A percentile compares a stretch with the other conserved stretches of the same genome.
These are phyloP conservation scores for Leccinum boreale DNA, from an alignment of 768 basidiomycete species.

Conservation along the genomic window DNA sequence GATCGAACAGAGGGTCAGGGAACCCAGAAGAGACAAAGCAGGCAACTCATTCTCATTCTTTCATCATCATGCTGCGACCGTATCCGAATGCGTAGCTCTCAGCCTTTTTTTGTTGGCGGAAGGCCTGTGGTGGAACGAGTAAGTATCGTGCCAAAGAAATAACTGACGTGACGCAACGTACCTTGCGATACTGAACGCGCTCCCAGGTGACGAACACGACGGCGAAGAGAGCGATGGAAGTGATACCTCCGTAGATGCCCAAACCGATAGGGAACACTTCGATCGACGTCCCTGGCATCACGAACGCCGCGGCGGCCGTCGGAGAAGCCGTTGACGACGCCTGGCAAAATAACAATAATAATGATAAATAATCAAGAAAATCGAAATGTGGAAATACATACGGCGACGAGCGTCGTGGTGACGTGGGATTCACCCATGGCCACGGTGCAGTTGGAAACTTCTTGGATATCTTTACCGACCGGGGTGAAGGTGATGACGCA, in stretches of 20 bases:
- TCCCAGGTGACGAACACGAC: constrained; percentile 86
- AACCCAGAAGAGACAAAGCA: neutral
- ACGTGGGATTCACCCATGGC: constrained; percentile 22
- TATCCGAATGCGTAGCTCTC: constrained; percentile 63
- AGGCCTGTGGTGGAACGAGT: constrained; percentile 44
- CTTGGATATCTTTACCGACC: constrained; percentile 49
- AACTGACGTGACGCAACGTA: constrained; percentile 30
- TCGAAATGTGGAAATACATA: neutral
- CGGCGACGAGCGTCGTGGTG: constrained; percentile 7
- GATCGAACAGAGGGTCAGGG: neutral
- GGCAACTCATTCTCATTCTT: constrained; percentile 12
- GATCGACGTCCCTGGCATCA: constrained; percentile 68
- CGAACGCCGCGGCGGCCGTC: constrained; percentile 40
- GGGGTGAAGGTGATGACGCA: constrained; percentile 57
- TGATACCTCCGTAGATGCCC: constrained; percentile 82
- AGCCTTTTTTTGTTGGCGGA: constrained; percentile 70
- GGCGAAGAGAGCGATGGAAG: constrained; percentile 76
- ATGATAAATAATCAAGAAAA: neutral
- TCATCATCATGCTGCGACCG: constrained; percentile 44
- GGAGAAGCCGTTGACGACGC: constrained; percentile 31
- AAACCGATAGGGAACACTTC: constrained; percentile 81
- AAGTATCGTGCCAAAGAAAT: neutral
- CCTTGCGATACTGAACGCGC: constrained; percentile 83
- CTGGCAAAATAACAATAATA: neutral
- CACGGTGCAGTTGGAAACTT: constrained; percentile 52